Evolutionary conservation across 257 asterid species (phyloP).

Genomic region (Salvia rosmarinus): DNA sequence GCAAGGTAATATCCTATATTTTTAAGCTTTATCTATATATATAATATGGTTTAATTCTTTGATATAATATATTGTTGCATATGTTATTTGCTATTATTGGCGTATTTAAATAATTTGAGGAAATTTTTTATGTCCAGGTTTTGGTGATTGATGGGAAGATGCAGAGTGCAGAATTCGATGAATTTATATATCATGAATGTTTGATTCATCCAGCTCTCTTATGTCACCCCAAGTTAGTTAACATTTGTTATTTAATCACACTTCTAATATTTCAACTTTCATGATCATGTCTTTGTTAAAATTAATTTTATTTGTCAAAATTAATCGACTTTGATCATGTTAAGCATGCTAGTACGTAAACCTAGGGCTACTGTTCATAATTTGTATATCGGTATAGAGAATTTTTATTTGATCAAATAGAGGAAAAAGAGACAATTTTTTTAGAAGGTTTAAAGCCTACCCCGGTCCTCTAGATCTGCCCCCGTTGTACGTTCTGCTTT

Average conservation of each 20-base stretch:
- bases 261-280: not conserved
- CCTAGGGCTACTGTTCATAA: no score
- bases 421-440: no score
- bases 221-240: slow-evolving; percentile 81
- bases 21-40: no score
- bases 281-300: not conserved
- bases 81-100: no score
- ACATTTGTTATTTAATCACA: not conserved
- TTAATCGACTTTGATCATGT: not conserved
- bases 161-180: slow-evolving; percentile 99
- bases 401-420: no score
- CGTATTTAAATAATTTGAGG: not conserved
- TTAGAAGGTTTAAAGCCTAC: no score
- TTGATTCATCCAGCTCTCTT: slow-evolving; percentile 93
- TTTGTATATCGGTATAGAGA: no score
- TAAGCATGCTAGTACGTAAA: slow-evolving; percentile 16
- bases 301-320: not conserved
- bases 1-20: slow-evolving; percentile 56
- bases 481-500: not conserved
- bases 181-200: slow-evolving; percentile 93
- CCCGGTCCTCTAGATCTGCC: no score
- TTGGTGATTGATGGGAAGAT: slow-evolving; percentile 98
- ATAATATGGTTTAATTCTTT: no score
- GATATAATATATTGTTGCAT: no score
- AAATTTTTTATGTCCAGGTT: slow-evolving; percentile 46